Conservation (phyloP, 495 filamentous ascomycete genomes). For the Aspergillus homomorphus region DNA sequence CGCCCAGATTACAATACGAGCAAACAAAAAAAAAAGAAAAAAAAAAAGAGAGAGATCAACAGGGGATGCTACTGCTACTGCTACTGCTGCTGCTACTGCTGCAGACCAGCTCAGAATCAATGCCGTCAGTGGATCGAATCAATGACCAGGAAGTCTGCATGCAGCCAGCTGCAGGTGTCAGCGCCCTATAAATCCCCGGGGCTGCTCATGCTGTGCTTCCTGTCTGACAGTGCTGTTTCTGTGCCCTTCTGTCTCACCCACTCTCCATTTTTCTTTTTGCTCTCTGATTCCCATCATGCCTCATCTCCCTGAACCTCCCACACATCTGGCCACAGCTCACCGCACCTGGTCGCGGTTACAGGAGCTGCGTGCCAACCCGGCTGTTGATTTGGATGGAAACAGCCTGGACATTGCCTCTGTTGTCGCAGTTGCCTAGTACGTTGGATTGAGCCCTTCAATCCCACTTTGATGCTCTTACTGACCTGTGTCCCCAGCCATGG, state of each 20-base stretch:
- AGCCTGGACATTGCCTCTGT: constrained; percentile 20
- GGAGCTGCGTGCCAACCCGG: constrained; percentile 6
- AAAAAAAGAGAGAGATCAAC: not conserved
- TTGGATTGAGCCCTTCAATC: not conserved
- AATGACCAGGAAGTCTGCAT: not conserved
- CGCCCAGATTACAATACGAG: not conserved
- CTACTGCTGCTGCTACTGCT: not conserved
- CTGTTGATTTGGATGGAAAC: constrained; percentile 18
- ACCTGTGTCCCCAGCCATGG: constrained; percentile 13
- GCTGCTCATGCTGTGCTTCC: not conserved
- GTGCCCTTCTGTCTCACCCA: not conserved
- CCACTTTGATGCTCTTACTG: not conserved
- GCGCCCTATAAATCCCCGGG: not conserved
- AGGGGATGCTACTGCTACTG: not conserved
- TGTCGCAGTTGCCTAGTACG: constrained; percentile 20
- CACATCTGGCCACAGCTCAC: constrained; percentile 19
- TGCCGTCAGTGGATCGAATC: not conserved
- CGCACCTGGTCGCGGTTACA: constrained; percentile 17
- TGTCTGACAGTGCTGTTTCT: not conserved
- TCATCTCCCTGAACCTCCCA: constrained; percentile 9
- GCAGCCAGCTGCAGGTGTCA: not conserved
- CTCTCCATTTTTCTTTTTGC: not conserved
- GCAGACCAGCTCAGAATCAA: not conserved
- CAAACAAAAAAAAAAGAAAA: not conserved
- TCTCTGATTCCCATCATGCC: not conserved